Conservation (phyloP, 1,284 basidiomycete species). For the Pseudozyma sp. region DNA sequence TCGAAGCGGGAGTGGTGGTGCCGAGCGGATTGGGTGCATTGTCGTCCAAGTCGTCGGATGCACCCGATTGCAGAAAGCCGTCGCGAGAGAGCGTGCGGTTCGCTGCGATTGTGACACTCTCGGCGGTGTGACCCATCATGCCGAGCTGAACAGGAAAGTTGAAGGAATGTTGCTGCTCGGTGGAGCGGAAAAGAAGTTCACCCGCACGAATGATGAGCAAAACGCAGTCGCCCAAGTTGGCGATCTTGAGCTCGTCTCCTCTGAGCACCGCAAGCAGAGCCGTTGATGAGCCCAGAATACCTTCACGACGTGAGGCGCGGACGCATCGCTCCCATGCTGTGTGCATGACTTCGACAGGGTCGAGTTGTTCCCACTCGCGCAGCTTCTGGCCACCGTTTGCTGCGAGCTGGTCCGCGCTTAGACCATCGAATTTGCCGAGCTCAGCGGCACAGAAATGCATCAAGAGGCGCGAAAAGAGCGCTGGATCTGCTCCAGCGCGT, state of each 20-base stretch:
- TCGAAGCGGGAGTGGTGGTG: slow-evolving; percentile 33
- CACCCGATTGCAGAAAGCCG: slow-evolving; percentile 51
- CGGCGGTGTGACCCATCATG: slow-evolving; percentile 77
- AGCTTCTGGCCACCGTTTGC: slow-evolving; percentile 55
- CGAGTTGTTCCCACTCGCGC: slow-evolving; percentile 52
- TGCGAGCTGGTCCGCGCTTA: slow-evolving; percentile 32
- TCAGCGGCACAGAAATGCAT: slow-evolving; percentile 84
- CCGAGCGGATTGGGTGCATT: slow-evolving; percentile 51
- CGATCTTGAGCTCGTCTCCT: slow-evolving; percentile 84
- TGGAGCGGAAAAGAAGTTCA: slow-evolving; percentile 83
- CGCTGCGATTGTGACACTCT: slow-evolving; percentile 72
- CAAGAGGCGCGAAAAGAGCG: slow-evolving; percentile 83
- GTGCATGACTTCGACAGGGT: slow-evolving; percentile 75
- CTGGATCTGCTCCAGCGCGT: slow-evolving; percentile 74
- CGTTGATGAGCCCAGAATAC: slow-evolving; percentile 73
- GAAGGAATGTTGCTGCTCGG: slow-evolving; percentile 96
- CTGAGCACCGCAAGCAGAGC: slow-evolving; percentile 74
- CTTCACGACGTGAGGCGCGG: slow-evolving; percentile 70
- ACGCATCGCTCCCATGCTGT: slow-evolving; percentile 73
- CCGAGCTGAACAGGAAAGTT: slow-evolving; percentile 92
- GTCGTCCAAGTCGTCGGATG: slow-evolving; percentile 54
- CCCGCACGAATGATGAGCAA: slow-evolving; percentile 84
- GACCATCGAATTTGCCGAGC: slow-evolving; percentile 61
- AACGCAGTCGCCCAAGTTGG: slow-evolving; percentile 88
- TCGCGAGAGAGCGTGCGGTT: slow-evolving; percentile 53